phyloP scores from a whole-genome alignment of 2,329 filamentous ascomycete species.

The Neofusicoccum sp. region DNA sequence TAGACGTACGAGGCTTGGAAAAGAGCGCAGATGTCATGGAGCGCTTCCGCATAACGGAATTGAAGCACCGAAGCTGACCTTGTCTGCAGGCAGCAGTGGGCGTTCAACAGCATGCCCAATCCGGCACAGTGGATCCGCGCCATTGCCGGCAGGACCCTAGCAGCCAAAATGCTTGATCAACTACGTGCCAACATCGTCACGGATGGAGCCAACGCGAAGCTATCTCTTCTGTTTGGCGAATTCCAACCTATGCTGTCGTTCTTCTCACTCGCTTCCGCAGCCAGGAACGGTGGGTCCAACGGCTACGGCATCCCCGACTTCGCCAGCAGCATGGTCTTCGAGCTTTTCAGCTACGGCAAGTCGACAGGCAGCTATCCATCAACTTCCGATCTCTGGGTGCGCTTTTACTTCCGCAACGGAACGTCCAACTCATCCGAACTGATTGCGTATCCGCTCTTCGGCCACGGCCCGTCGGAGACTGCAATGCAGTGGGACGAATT shows the following conservation, averaged over 20 bases:
- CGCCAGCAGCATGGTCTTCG: conserved; percentile 55
- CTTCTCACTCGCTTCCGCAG: conserved; percentile 45
- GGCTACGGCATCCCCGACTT: conserved; percentile 50
- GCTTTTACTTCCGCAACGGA: conserved; percentile 61
- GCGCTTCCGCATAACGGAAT: not conserved
- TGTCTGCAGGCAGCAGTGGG: conserved; percentile 46
- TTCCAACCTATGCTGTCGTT: conserved; percentile 55
- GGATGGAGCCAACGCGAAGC: conserved; percentile 32
- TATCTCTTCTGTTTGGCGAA: conserved; percentile 50
- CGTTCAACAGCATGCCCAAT: conserved; percentile 36
- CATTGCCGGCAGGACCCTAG: conserved; percentile 41
- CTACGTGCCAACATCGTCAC: conserved; percentile 34
- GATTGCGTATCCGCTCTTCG: conserved; percentile 55
- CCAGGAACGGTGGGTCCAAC: not conserved
- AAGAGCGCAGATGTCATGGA: too few species aligned
- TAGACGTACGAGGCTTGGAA: too few species aligned
- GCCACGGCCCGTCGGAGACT: conserved; percentile 44
- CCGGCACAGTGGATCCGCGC: conserved; percentile 39
- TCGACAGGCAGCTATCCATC: conserved; percentile 39
- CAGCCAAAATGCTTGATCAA: conserved; percentile 36
- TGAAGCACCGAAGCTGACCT: conserved; percentile 25
- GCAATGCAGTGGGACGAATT: conserved; percentile 57
- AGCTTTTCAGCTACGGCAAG: conserved; percentile 49
- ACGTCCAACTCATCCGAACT: conserved; percentile 43
- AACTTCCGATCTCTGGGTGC: conserved; percentile 53